Evolutionary conservation across 2,329 filamentous ascomycete genomes (phyloP).

Genomic region (Aspergillus aculeatus): DNA sequence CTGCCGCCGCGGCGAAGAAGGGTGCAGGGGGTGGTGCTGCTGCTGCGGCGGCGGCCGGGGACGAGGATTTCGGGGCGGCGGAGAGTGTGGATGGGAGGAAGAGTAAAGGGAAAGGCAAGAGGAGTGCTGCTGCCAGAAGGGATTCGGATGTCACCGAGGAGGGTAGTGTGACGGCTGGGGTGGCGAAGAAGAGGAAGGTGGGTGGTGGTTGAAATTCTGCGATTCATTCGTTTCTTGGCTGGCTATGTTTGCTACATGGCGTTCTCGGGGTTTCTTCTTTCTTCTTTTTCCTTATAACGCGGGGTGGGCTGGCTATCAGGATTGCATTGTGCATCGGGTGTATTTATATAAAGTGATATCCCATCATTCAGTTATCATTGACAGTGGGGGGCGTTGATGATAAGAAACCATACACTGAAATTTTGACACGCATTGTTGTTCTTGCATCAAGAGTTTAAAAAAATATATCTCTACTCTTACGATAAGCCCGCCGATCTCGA

Average conservation of each 20-base stretch:
- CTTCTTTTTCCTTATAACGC: not conserved
- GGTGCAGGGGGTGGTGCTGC: not conserved
- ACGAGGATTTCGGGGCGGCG: conserved; percentile 8
- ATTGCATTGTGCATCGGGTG: not conserved
- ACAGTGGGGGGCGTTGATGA: not conserved
- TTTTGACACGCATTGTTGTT: not conserved
- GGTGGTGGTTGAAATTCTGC: not conserved
- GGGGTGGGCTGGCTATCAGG: not conserved
- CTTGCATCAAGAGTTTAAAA: not conserved
- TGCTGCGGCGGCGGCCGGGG: not conserved
- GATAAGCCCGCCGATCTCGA: too few relatives aligned
- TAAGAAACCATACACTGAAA: not conserved
- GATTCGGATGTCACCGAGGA: conserved; percentile 39
- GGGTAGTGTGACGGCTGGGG: conserved; percentile 12
- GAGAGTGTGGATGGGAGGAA: conserved; percentile 34
- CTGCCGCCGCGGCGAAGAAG: not conserved
- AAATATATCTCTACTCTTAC: not conserved
- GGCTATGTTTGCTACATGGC: not conserved
- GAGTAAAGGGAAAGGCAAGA: conserved; percentile 36
- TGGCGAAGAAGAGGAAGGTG: conserved; percentile 37
- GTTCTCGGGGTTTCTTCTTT: not conserved
- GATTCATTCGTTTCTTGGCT: too few relatives aligned
- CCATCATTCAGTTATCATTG: not conserved
- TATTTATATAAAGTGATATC: not conserved
- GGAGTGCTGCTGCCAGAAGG: conserved; percentile 32